Conservation (phyloP, 805 yeast genomes). For the Cyberlindnera xylosilytica region DNA sequence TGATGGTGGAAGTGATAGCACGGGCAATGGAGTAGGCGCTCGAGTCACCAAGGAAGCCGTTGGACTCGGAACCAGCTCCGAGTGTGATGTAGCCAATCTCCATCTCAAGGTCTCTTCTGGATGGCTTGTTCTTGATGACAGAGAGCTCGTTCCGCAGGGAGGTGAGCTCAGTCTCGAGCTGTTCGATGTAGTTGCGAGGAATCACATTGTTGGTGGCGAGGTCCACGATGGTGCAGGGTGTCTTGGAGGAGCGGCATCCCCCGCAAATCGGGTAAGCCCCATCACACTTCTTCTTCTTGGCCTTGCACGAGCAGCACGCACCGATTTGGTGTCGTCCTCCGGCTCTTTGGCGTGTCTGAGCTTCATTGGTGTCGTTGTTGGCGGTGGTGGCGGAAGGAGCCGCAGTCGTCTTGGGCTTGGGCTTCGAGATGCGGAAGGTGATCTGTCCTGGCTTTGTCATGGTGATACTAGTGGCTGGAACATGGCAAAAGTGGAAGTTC, state of each 20-base stretch:
- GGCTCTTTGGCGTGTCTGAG: conserved; percentile 3
- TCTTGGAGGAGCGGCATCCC: conserved; percentile 38
- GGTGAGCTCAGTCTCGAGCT: conserved; percentile 35
- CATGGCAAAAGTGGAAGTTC: too few species aligned
- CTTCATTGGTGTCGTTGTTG: not conserved
- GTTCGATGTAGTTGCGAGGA: conserved; percentile 43
- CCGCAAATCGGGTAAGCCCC: conserved; percentile 47
- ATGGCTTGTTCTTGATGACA: not conserved
- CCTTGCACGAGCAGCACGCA: conserved; percentile 50
- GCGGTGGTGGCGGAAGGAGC: too few species aligned
- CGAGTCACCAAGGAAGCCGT: conserved; percentile 30
- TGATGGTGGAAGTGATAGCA: conserved; percentile 27
- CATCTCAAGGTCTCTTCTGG: conserved; percentile 19
- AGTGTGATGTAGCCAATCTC: conserved; percentile 31
- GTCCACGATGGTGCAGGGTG: conserved; percentile 45
- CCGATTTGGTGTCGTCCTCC: conserved; percentile 35
- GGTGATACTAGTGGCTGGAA: too few species aligned
- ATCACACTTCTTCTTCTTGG: conserved; percentile 48
- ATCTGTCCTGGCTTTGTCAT: conserved; percentile 3
- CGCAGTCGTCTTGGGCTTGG: not conserved
- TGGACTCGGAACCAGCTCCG: conserved; percentile 29
- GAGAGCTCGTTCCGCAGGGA: conserved; percentile 5
- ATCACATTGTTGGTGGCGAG: conserved; percentile 46
- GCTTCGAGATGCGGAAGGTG: conserved; percentile 12
- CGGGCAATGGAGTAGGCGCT: conserved; percentile 33